Evolutionary conservation across 2,329 filamentous ascomycete species (phyloP), one percentile per base, ranked within the genome.

Genomic region (Albifimbria verrucaria): DNA sequence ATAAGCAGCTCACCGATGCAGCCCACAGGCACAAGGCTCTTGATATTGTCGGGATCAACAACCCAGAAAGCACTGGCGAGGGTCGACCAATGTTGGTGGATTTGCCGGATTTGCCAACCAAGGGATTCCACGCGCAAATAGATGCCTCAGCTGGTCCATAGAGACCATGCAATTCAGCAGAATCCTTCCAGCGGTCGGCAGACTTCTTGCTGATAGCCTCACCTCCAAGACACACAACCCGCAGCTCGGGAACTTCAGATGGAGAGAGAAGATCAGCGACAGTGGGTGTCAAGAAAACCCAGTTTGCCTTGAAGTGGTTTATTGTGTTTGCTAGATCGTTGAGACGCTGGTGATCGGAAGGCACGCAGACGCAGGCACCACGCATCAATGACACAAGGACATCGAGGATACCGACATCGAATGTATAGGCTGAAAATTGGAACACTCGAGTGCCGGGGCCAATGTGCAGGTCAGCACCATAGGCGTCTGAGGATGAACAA

Each of bases 351-450:
- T 65, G 61, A n/a, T 75, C 71, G 2, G 65, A 53, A 12, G 55
- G 69, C 1, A 76, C 62, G 24, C 72, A 75, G 1, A 76, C 56
- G 21, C 68, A 71, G 5, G 69, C 73, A 18, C 74, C 74, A 4
- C 61, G 50, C 17, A 66, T 56, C 1, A 76, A 62, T 1, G 72
- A 66, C 1, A 64, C 68, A 17, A 73, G 65, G 28, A 71, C 66
- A 32, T 72, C 68, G 21, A 62, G 59, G 0, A 74, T 52, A 7
- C 68, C 65, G 24, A 67, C 70, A 48, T 75, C 73, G 12, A 74
- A 76, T 6, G 65, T 68, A 54, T 75, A 72, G 1, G 67, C 60
- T 3, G 60, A 50, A n/a, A 65, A 69, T 23, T 68, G 62, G 11
- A 57, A 26, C 0, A 51, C 54, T 18, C 55, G 51, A 2, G 53